Percentiles rank a stretch among this genome's conserved stretches.
Conservation (phyloP, 331 rosid species). For the Phaseolus coccineus region DNA sequence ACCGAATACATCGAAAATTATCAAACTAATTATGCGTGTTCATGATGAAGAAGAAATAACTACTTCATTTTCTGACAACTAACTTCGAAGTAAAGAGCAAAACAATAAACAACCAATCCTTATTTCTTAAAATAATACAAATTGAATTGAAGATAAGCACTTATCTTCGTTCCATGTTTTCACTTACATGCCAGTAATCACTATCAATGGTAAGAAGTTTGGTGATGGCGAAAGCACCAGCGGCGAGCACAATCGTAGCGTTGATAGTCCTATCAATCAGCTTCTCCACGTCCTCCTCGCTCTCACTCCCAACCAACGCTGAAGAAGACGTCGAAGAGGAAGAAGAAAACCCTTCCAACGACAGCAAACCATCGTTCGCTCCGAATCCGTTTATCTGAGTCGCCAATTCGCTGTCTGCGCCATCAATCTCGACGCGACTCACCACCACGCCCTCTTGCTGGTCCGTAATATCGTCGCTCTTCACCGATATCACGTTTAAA, state of each 20-base stretch:
- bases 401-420: constrained; percentile 63
- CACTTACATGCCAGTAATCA: constrained; percentile 94
- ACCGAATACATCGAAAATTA: not conserved
- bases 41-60: not conserved
- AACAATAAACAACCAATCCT: not conserved
- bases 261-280: constrained; percentile 82
- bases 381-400: constrained; percentile 77
- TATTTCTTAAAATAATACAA: not conserved
- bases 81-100: not conserved
- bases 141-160: constrained; percentile 21
- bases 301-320: constrained; percentile 57
- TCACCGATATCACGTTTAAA: constrained; percentile 64
- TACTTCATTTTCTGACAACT: not conserved
- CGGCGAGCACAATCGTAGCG: constrained; percentile 76
- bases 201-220: constrained; percentile 83
- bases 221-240: constrained; percentile 75
- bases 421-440: constrained; percentile 65
- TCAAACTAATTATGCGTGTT: not conserved
- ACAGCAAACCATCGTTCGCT: constrained; percentile 63
- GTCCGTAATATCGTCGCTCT: constrained; percentile 65
- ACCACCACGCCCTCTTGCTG: constrained; percentile 69
- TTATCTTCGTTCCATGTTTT: not conserved
- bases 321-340: constrained; percentile 57
- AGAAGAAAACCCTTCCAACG: constrained; percentile 79
- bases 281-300: constrained; percentile 57